These are phyloP conservation scores for Lyophyllum semitale DNA, from an alignment of 768 basidiomycete genomes.

Conservation along the genomic window DNA sequence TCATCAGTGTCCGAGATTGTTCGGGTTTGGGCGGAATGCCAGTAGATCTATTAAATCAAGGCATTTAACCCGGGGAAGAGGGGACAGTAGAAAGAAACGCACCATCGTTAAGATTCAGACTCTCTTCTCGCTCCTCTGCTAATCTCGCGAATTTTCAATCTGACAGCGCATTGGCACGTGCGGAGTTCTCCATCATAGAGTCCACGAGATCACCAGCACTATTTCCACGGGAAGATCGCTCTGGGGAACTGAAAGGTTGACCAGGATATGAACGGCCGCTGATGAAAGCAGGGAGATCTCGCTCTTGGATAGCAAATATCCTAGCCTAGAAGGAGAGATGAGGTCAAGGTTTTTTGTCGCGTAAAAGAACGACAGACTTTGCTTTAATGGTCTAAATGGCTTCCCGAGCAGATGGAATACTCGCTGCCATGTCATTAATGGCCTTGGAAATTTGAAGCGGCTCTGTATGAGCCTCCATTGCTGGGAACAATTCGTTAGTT, in stretches of 20 bases:
- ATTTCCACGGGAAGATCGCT: slow-evolving; percentile 56
- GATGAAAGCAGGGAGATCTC: slow-evolving; percentile 91
- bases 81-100: slow-evolving; percentile 21
- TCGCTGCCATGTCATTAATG: slow-evolving; percentile 59
- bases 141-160: slow-evolving; percentile 86
- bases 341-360: background rate
- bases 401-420: slow-evolving; percentile 62
- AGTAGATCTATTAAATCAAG: slow-evolving; percentile 74
- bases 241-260: slow-evolving; percentile 52
- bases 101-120: slow-evolving; percentile 59
- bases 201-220: slow-evolving; percentile 78
- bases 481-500: background rate
- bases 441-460: background rate
- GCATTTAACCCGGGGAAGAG: too few relatives aligned
- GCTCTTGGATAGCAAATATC: slow-evolving; percentile 52
- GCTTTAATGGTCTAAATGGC: slow-evolving; percentile 55
- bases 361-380: slow-evolving; percentile 39
- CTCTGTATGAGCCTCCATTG: slow-evolving; percentile 7
- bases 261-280: slow-evolving; percentile 47
- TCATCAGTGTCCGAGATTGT: slow-evolving; percentile 55
- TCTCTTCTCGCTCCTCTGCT: slow-evolving; percentile 60
- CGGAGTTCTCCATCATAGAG: slow-evolving; percentile 75
- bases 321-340: slow-evolving; percentile 17
- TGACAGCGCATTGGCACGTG: slow-evolving; percentile 92
- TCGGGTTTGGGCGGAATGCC: slow-evolving; percentile 89